Percentiles rank a stretch among this genome's conserved stretches.
Evolutionary conservation across 2,329 filamentous ascomycete species (phyloP).

Genomic region (Penicillium occitanis): DNA sequence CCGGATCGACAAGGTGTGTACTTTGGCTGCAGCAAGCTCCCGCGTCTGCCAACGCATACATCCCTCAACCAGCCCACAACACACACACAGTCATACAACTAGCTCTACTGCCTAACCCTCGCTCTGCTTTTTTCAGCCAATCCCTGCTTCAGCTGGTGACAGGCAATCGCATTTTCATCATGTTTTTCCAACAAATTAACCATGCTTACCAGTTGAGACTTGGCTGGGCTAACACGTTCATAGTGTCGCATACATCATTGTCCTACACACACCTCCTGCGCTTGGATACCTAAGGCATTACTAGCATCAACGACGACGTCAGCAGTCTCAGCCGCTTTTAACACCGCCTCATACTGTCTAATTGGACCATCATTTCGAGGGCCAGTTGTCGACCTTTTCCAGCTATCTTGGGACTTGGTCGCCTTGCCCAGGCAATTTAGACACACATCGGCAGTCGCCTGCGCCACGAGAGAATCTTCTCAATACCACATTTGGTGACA

Average conservation of each 20-base stretch:
- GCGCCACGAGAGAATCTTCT: conserved; percentile 30
- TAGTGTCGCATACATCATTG: conserved; percentile 25
- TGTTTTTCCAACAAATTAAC: not conserved
- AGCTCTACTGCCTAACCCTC: conserved; percentile 24
- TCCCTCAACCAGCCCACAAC: conserved; percentile 33
- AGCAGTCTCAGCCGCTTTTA: conserved; percentile 23
- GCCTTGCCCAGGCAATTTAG: conserved; percentile 28
- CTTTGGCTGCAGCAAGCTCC: conserved; percentile 34
- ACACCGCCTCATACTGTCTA: conserved; percentile 33
- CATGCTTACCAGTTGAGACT: not conserved
- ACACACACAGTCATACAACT: conserved; percentile 25
- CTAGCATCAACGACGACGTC: not conserved
- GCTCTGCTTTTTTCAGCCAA: conserved; percentile 26
- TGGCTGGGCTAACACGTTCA: conserved; percentile 23
- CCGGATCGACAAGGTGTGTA: conserved; percentile 40
- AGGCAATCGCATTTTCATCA: conserved; percentile 5
- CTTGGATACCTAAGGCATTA: conserved; percentile 17
- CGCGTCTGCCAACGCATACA: conserved; percentile 44
- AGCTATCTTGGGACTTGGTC: conserved; percentile 15
- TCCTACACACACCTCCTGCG: not conserved
- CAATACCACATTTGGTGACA: conserved; percentile 37
- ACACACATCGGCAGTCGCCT: conserved; percentile 24
- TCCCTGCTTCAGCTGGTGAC: conserved; percentile 9
- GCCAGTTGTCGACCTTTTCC: conserved; percentile 9
- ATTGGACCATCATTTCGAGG: conserved; percentile 14